These are phyloP conservation scores for Phenoliferia sp. DNA, from an alignment of 1,284 basidiomycete species.

Conservation along the genomic window DNA sequence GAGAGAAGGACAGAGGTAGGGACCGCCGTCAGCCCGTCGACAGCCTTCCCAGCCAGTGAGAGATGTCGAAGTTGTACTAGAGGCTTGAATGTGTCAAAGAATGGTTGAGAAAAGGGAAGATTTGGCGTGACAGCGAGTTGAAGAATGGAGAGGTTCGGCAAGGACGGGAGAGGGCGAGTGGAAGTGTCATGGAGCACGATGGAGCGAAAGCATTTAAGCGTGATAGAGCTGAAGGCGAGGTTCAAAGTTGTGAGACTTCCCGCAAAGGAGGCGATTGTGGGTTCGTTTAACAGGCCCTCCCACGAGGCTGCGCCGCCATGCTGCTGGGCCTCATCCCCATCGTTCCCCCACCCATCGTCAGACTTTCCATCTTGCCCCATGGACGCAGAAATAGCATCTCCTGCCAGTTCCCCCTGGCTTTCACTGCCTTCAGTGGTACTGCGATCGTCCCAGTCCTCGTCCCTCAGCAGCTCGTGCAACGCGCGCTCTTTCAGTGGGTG, in stretches of 20 bases:
- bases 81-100: slow-evolving; percentile 13
- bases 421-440: not conserved
- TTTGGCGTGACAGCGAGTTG: slow-evolving; percentile 10
- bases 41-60: slow-evolving; percentile 11
- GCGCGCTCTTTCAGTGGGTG: not conserved
- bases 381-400: not conserved
- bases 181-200: not conserved
- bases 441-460: not conserved
- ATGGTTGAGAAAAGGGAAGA: not conserved
- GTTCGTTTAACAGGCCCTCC: not conserved
- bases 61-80: slow-evolving; percentile 17
- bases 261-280: not conserved
- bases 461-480: not conserved
- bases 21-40: not conserved
- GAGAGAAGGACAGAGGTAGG: slow-evolving; percentile 9
- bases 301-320: not conserved
- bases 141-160: slow-evolving; percentile 12
- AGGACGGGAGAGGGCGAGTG: slow-evolving; percentile 4
- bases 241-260: not conserved
- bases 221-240: not conserved
- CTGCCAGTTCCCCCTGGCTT: not conserved
- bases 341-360: not conserved
- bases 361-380: not conserved
- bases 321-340: not conserved
- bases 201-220: not conserved